A percentile compares a stretch with the other conserved stretches of the same genome.
Conservation (phyloP, 176 grass and related monocot genomes). For the Pontederia crassipes region DNA sequence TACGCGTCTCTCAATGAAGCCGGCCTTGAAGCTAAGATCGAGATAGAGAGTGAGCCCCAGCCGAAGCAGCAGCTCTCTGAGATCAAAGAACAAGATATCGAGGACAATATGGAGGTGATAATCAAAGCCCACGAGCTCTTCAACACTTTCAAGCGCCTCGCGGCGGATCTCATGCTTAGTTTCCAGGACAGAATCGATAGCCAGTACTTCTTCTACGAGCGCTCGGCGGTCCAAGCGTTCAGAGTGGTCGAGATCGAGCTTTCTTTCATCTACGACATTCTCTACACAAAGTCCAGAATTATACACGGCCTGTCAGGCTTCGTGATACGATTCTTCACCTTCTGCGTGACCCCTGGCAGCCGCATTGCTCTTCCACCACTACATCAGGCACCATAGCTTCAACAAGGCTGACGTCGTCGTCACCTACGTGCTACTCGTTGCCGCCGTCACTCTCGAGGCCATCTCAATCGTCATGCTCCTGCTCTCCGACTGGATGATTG, state of each 20-base stretch:
- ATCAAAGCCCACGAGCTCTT: not conserved
- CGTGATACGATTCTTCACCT: not conserved
- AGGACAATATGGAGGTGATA: not conserved
- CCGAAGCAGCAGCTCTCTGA: not conserved
- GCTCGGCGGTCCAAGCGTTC: not conserved
- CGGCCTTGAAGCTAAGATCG: not conserved
- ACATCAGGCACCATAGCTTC: not conserved
- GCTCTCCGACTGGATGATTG: conserved; percentile 24
- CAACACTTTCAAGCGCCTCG: conserved; percentile 8
- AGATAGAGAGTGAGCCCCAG: conserved; percentile 16
- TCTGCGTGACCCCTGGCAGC: conserved; percentile 2
- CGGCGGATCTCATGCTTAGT: conserved; percentile 23
- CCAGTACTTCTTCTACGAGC: not conserved
- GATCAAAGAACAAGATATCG: not conserved
- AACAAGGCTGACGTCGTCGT: conserved; percentile 17
- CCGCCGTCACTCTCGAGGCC: conserved; percentile 26
- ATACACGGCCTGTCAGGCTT: conserved; percentile 3
- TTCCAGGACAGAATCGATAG: conserved; percentile 2
- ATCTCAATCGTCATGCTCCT: conserved; percentile 11
- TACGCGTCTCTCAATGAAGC: not conserved
- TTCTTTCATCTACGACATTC: conserved; percentile 26
- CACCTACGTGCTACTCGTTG: conserved; percentile 28
- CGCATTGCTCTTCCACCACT: not conserved
- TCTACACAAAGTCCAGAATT: conserved; percentile 27
- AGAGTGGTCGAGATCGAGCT: conserved; percentile 38